Evolutionary conservation across 331 rosid species (phyloP), one percentile per base, ranked within the genome.

Genomic region (Quercus phellos): DNA sequence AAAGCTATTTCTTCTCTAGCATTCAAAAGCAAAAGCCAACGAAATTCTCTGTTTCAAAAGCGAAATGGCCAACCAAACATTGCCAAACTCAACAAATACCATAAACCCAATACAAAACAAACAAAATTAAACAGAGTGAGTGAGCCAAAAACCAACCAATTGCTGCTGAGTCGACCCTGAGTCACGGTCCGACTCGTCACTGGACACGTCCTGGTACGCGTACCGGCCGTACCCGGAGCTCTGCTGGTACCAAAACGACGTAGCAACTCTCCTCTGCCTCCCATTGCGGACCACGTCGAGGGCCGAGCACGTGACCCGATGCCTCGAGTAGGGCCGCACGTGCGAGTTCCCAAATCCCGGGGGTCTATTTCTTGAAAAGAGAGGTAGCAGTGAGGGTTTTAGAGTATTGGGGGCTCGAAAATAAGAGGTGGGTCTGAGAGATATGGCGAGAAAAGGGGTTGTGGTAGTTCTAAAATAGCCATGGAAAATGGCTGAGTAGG

Each of bases 181-280:
- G 51, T 90, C 96, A 11, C 59, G 34, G 46, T 94, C 98, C 26
- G 97, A 89, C 0, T 94, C 99, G 7, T 92, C 98, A 68, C 91
- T 77, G 35, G 93, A 79, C 4, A 19, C 76, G 50, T 90, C 94
- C 43, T 83, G 85, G 58, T 83, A 94, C 13, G 98, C 94, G 59
- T 84, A 87, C 74, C 90, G 91, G 4, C 97, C 97, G 18, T 89
- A 94, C 64, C 68, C 72, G 43, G 88, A 88, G 73, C 27, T 78
- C 54, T 83, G 89, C 73, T 86, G 90, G 76, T 80, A 83, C 88
- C 86, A 88, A 51, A 69, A 63, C 14, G 94, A 92, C 70, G 75
- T 68, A 10, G 85, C 72, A 6, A 82, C 11, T 55, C 76, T 70
- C 51, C 82, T 83, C 35, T 80, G 79, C 38, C 77, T 80, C 67